Evolutionary conservation across 2,329 filamentous ascomycete genomes (phyloP).

Genomic region (Xenoacremonium recifei): DNA sequence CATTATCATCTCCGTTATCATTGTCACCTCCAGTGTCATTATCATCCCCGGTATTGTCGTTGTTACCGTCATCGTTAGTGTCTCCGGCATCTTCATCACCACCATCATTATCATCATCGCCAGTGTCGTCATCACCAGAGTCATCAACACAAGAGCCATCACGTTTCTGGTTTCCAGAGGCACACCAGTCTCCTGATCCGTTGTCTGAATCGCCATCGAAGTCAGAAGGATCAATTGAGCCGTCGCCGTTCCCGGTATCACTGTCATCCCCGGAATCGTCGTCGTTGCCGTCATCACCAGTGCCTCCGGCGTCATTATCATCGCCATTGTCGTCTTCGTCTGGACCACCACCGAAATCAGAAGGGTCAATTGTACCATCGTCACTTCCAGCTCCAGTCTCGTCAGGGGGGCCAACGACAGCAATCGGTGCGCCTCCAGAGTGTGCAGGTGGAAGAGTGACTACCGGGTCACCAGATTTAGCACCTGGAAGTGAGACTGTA

Average conservation of each 20-base stretch:
- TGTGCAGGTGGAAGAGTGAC: constrained; percentile 8
- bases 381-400: constrained; percentile 1
- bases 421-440: constrained; percentile 1
- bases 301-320: background rate
- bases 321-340: background rate
- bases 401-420: background rate
- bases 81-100: background rate
- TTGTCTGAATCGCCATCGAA: too few species aligned
- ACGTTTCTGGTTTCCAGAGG: too few species aligned
- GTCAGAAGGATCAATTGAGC: too few species aligned
- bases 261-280: too few species aligned
- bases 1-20: too few species aligned
- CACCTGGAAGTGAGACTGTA: constrained; percentile 8
- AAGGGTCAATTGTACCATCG: background rate
- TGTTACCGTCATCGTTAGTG: background rate
- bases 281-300: background rate
- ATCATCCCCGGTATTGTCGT: constrained; percentile 1
- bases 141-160: background rate
- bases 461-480: constrained; percentile 1
- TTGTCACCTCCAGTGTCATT: constrained; percentile 1
- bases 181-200: too few species aligned
- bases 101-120: background rate
- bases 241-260: too few species aligned
- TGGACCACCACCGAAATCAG: background rate
- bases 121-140: background rate